A percentile compares a stretch with the other conserved stretches of the same genome.
Evolutionary conservation across 192 early-diverging fungal genomes (phyloP).

Genomic region (Chytriomyces sp.): DNA sequence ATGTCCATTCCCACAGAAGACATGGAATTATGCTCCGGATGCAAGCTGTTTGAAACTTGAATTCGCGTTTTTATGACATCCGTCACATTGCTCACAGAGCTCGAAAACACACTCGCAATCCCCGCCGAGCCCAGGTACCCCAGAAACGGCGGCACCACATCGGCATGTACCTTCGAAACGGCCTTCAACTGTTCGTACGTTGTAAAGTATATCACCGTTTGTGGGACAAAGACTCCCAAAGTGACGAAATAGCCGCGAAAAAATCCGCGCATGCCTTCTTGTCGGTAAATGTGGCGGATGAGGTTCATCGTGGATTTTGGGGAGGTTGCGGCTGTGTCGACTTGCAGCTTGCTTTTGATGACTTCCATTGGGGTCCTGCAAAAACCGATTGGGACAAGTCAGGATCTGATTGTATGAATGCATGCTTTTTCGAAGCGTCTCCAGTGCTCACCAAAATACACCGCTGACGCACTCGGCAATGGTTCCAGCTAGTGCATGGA

Average conservation of each 20-base stretch:
- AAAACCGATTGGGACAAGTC: background rate
- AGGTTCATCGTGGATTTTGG: constrained; percentile 38
- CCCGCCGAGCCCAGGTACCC: constrained; percentile 67
- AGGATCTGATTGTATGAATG: background rate
- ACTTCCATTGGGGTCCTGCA: constrained; percentile 86
- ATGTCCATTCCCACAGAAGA: constrained; percentile 33
- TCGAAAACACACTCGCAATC: constrained; percentile 62
- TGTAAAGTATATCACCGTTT: constrained; percentile 70
- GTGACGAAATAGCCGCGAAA: constrained; percentile 76
- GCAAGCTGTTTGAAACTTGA: constrained; percentile 55
- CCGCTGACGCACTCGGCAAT: constrained; percentile 71
- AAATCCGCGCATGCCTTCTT: constrained; percentile 70
- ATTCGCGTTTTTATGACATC: constrained; percentile 86
- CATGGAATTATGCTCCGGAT: constrained; percentile 7
- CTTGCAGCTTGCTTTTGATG: constrained; percentile 75
- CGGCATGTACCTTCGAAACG: constrained; percentile 3
- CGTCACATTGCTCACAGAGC: constrained; percentile 65
- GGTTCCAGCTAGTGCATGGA: constrained; percentile 63
- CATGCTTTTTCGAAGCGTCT: too few relatives aligned
- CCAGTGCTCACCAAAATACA: constrained; percentile 57
- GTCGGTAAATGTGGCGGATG: constrained; percentile 52
- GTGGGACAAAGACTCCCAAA: constrained; percentile 77
- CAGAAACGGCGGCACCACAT: constrained; percentile 39
- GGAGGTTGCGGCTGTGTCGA: constrained; percentile 22
- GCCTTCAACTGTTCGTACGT: constrained; percentile 68